Evolutionary conservation across 768 basidiomycete species (phyloP).

Genomic region (Tephrocybe sp.): DNA sequence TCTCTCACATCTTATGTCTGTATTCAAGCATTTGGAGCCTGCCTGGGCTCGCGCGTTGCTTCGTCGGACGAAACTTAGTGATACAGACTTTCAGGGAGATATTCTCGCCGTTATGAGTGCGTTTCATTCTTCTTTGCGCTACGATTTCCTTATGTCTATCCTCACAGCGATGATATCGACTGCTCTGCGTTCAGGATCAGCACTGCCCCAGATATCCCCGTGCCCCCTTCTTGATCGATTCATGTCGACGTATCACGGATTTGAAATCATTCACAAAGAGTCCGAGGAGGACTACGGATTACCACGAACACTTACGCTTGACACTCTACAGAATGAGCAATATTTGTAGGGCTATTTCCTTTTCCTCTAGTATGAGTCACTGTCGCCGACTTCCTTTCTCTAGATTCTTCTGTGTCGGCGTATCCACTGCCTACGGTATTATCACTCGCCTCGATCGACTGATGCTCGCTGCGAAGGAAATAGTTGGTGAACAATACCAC

Average conservation of each 20-base stretch:
- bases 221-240: slow-evolving; percentile 59
- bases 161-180: slow-evolving; percentile 70
- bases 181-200: slow-evolving; percentile 66
- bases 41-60: slow-evolving; percentile 79
- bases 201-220: slow-evolving; percentile 86
- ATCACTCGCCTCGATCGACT: slow-evolving; percentile 72
- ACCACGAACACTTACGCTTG: slow-evolving; percentile 64
- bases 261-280: slow-evolving; percentile 68
- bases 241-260: slow-evolving; percentile 46
- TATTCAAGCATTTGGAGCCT: slow-evolving; percentile 68
- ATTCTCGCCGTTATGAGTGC: slow-evolving; percentile 77
- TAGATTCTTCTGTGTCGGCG: slow-evolving; percentile 71
- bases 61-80: slow-evolving; percentile 68
- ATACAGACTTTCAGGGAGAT: slow-evolving; percentile 82
- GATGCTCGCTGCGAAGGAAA: slow-evolving; percentile 80
- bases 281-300: slow-evolving; percentile 75
- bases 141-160: neutral
- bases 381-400: neutral
- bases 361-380: neutral
- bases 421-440: slow-evolving; percentile 65
- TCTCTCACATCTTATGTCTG: slow-evolving; percentile 71
- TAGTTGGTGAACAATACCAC: slow-evolving; percentile 86
- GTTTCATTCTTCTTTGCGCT: slow-evolving; percentile 18
- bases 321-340: slow-evolving; percentile 74
- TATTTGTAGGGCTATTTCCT: slow-evolving; percentile 55